Base-by-base conservation (phyloP, 1,139 yeast genomes). In the Neolecta irregularis region DNA sequence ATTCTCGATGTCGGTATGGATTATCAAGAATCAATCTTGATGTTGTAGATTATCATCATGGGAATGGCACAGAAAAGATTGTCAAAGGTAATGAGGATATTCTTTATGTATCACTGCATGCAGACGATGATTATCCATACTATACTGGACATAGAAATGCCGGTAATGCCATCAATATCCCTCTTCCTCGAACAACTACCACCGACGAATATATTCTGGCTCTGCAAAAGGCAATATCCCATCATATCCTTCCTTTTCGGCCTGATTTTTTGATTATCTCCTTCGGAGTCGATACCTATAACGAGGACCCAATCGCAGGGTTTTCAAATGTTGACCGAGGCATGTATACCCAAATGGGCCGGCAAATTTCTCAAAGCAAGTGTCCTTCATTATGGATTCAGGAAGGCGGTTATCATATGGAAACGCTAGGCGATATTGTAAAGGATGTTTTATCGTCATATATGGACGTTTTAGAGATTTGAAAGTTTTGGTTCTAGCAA, bases 21-120 rank as follows among this genome's bases (percentile, higher is more conserved):
- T 9, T 30, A 33, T 7, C 2, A 25, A 2, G 17, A 17, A 5
- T 19, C 22, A 11, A 31, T 22, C 16, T 20, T 33, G 25, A 26
- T 13, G 35, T 26, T 15, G 18, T 33, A 6, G 35, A 26, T 25
- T 33, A 26, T 17, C 35, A 33, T 33, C 35, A 33, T 26, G 35
- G 35, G 5, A 33, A 33, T 18, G 35, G 35, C 21, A 33, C 31
- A 4, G 24, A 33, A 2, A n/a, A 26, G 16, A 18, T 20, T 3
- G 35, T 33, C 20, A 23, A 22, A 5, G n/a, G n/a, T n/a, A n/a
- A n/a, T n/a, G n/a, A n/a, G n/a, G n/a, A n/a, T n/a, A n/a, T n/a
- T n/a, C n/a, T n/a, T n/a, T 33, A 33, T 17, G 19, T 33, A 1
- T 33, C 35, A 5, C n/a, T 33, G 2, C 35, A 33, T 19, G 35